Evolutionary conservation across 371 early-diverging fungal genomes (phyloP), one percentile per base, ranked within the genome.

Genomic region (Nematocida sp.): DNA sequence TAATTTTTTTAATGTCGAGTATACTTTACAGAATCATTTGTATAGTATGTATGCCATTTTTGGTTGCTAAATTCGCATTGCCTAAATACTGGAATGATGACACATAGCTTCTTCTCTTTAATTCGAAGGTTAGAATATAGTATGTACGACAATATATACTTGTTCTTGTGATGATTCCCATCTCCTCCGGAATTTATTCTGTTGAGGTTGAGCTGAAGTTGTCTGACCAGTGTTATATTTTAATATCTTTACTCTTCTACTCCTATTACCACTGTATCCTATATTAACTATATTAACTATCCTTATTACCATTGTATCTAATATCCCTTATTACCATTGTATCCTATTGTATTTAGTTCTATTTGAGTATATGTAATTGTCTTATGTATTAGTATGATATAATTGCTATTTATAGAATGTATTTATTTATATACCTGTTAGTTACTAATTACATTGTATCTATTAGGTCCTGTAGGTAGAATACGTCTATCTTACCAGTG

Each of bases 401-500:
- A 13, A 27, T 51, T 51, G 9, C 13, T 51, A n/a, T 13, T 13
- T 51, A 27, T 51, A 27, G 57, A n/a, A 32, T 55, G 21, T 23
- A n/a, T 13, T n/a, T 27, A 9, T 9, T 31, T 52, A 52, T 52
- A 57, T 41, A 15, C 11, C 11, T 51, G n/a, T 34, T 34, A 46
- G 32, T n/a, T 57, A 32, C 65, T 70, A 49, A 23, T 70, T 70
- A 35, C 11, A 63, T 41, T 13, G 31, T 75, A 11, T 74, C 32
- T 43, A 34, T 23, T 29, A 62, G 53, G n/a, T 80, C 80, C 29
- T 77, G 66, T 3, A 82, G 63, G 47, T 80, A 80, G 60, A 63
- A 80, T n/a, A 80, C 81, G 35, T 53, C 60, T 13, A 82, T 80
- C 48, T 80, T 55, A 9, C 79, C 81, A n/a, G 55, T 53, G 25